A percentile compares a stretch with the other conserved stretches of the same genome.
These are phyloP conservation scores for Penicillium sp. DNA, from an alignment of 2,329 filamentous ascomycete species.

Conservation along the genomic window DNA sequence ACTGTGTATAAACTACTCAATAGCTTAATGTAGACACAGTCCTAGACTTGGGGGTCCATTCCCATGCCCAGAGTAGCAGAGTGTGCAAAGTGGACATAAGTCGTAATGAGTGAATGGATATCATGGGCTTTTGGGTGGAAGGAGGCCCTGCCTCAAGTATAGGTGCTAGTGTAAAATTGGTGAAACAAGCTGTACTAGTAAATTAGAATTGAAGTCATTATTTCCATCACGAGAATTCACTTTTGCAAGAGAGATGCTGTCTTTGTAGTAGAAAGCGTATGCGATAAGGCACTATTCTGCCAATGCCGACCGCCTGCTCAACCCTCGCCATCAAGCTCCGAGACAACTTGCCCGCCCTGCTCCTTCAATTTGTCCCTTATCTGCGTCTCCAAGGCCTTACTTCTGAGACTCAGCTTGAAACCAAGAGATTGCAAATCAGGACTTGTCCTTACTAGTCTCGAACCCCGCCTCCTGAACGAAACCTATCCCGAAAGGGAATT, in stretches of 20 bases:
- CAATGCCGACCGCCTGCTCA: not conserved
- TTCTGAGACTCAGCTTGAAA: not conserved
- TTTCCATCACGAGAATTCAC: not conserved
- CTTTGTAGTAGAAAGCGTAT: not conserved
- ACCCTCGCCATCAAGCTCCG: not conserved
- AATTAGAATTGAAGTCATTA: not conserved
- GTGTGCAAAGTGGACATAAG: not conserved
- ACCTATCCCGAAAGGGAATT: constrained; percentile 16
- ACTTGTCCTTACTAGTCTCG: not conserved
- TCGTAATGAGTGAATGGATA: not conserved
- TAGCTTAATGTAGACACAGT: not conserved
- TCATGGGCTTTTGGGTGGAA: not conserved
- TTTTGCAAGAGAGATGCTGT: not conserved
- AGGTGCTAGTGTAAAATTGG: not conserved
- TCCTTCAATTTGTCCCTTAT: not conserved
- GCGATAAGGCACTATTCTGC: constrained; percentile 16
- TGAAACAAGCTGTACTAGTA: not conserved
- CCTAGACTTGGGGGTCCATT: not conserved
- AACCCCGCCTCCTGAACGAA: not conserved
- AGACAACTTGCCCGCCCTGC: not conserved
- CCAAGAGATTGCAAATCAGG: not conserved
- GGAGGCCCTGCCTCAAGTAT: too few species aligned
- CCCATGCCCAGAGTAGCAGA: not conserved
- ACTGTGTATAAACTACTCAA: not conserved
- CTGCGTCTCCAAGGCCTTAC: not conserved